Percentiles rank a stretch among this genome's conserved stretches.
Evolutionary conservation across 257 asterid species (phyloP).

Genomic region (Parsonsia alboflavescens): DNA sequence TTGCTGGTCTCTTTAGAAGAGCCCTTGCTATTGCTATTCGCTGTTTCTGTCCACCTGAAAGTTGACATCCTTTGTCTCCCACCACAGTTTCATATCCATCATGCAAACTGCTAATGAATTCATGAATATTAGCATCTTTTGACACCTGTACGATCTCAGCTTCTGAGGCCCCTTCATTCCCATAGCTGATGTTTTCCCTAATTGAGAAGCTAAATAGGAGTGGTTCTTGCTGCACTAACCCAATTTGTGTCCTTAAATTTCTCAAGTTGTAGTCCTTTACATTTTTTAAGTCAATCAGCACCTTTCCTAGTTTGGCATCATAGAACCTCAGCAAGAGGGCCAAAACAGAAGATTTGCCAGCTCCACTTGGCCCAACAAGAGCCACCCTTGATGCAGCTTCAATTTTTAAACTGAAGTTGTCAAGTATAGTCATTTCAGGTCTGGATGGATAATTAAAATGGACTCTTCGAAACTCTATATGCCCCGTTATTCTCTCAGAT

Average conservation of each 20-base stretch:
- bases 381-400: conserved; percentile 61
- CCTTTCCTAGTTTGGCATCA: conserved; percentile 46
- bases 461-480: conserved; percentile 46
- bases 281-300: conserved; percentile 49
- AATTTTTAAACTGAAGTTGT: conserved; percentile 52
- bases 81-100: conserved; percentile 57
- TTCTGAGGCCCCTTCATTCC: conserved; percentile 66
- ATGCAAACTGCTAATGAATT: conserved; percentile 60
- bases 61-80: conserved; percentile 80
- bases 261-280: conserved; percentile 45
- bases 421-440: conserved; percentile 46
- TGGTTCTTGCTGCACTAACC: conserved; percentile 80
- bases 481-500: conserved; percentile 42
- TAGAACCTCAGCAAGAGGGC: conserved; percentile 71
- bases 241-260: conserved; percentile 47
- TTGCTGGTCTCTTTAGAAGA: conserved; percentile 56
- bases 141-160: conserved; percentile 60
- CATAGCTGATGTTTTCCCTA: conserved; percentile 60
- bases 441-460: conserved; percentile 57
- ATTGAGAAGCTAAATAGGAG: conserved; percentile 69
- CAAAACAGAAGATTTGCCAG: conserved; percentile 62
- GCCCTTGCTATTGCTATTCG: conserved; percentile 67
- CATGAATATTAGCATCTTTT: conserved; percentile 60
- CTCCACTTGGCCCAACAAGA: conserved; percentile 77
- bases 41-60: conserved; percentile 86